Conservation (phyloP, 768 basidiomycete genomes). For the Termitomyces sp. region DNA sequence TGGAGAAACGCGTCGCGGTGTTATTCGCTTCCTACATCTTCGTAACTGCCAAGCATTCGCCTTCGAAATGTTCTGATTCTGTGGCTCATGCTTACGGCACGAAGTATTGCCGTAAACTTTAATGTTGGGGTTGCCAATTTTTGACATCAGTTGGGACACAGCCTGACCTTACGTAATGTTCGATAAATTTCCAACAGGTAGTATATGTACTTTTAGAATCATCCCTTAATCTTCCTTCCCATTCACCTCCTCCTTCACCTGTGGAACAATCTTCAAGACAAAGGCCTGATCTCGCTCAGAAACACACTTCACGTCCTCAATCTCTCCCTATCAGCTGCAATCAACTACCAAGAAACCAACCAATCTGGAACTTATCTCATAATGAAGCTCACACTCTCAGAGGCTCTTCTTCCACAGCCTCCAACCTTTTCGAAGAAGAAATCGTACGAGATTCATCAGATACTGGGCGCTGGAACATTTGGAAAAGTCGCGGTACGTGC, state of each 20-base stretch:
- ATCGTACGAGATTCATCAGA: constrained; percentile 65
- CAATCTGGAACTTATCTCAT: constrained; percentile 14
- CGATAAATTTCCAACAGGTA: neutral
- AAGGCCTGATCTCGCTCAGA: neutral
- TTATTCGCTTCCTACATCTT: neutral
- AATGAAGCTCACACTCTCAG: constrained; percentile 44
- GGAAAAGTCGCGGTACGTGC: constrained; percentile 77
- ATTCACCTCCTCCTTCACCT: neutral
- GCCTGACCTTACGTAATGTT: neutral
- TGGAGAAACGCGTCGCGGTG: neutral
- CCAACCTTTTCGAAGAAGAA: constrained; percentile 87
- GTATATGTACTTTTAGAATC: neutral
- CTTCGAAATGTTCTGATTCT: neutral
- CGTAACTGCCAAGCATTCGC: neutral
- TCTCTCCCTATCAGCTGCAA: neutral
- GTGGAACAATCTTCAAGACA: neutral
- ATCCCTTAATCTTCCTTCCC: neutral
- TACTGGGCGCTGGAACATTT: constrained; percentile 82
- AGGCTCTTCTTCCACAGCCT: constrained; percentile 76
- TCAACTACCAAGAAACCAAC: neutral
- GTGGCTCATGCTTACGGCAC: neutral
- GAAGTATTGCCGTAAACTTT: neutral
- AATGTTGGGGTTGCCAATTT: neutral
- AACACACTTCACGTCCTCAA: neutral
- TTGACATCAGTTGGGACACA: neutral